Conservation (phyloP, 108 stramenopile species). For the Schizochytrium sp. region DNA sequence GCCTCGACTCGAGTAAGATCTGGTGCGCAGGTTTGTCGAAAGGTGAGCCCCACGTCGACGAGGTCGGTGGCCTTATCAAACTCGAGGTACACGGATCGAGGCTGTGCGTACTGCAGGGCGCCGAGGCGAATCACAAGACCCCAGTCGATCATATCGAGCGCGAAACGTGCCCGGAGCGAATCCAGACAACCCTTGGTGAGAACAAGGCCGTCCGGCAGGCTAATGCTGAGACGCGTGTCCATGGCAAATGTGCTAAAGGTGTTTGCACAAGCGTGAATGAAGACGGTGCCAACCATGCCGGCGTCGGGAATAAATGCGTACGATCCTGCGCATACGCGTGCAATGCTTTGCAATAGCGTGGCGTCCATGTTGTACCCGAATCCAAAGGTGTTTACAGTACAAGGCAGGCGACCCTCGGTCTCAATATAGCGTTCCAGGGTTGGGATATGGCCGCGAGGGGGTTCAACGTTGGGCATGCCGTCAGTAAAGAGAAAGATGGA, state of each 20-base stretch:
- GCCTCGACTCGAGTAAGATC: neutral
- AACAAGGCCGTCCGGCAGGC: neutral
- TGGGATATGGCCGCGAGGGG: conserved; percentile 36
- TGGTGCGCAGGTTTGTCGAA: neutral
- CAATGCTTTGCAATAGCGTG: conserved; percentile 20
- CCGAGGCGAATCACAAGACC: neutral
- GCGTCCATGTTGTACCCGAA: conserved; percentile 35
- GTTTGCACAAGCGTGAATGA: conserved; percentile 21
- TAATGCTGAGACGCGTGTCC: neutral
- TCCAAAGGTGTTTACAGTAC: conserved; percentile 33
- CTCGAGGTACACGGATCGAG: neutral
- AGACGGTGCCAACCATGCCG: conserved; percentile 38
- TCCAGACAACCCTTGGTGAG: neutral
- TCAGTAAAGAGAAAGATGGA: conserved; percentile 24
- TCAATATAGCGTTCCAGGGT: conserved; percentile 29
- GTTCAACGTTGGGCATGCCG: conserved; percentile 37
- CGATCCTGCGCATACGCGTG: conserved; percentile 20
- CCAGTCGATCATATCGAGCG: neutral
- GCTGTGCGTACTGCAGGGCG: neutral
- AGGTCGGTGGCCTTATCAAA: neutral
- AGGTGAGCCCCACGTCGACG: neutral
- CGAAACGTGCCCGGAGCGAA: neutral
- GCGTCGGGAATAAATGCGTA: conserved; percentile 40
- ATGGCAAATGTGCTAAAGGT: neutral
- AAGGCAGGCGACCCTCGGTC: neutral